Evolutionary conservation across 2,329 filamentous ascomycete genomes (phyloP).

Genomic region (Colletotrichum camelliae): DNA sequence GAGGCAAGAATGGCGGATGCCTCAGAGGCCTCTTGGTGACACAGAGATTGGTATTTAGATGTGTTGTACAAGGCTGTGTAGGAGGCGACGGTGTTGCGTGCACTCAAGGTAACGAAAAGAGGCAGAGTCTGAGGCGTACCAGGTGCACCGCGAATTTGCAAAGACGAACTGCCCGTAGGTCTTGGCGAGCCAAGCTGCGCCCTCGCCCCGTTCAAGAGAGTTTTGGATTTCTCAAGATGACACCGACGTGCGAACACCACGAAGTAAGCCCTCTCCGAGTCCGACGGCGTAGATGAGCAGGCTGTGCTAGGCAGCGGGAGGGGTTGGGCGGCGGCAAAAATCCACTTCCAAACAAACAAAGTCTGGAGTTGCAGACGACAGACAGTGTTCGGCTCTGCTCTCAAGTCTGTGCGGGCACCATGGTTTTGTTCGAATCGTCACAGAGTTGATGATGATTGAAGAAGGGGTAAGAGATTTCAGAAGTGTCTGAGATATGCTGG

Average conservation of each 20-base stretch:
- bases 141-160: neutral
- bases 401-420: neutral
- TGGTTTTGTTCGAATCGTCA: neutral
- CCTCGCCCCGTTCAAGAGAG: conserved; percentile 13
- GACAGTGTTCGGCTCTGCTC: neutral
- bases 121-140: conserved; percentile 7
- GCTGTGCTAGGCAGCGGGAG: conserved; percentile 12
- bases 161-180: neutral
- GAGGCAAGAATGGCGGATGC: neutral
- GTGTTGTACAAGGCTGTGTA: neutral
- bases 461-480: neutral
- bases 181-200: conserved; percentile 10
- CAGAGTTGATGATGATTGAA: neutral
- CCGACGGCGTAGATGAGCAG: neutral
- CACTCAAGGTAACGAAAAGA: neutral
- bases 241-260: neutral
- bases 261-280: neutral
- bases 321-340: neutral
- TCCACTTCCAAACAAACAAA: neutral
- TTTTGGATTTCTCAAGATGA: neutral
- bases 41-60: conserved; percentile 2
- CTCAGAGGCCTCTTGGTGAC: neutral
- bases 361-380: neutral
- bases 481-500: neutral
- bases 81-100: neutral